Evolutionary conservation across 2,329 filamentous ascomycete species (phyloP).

Genomic region (Neonectria ditissima): DNA sequence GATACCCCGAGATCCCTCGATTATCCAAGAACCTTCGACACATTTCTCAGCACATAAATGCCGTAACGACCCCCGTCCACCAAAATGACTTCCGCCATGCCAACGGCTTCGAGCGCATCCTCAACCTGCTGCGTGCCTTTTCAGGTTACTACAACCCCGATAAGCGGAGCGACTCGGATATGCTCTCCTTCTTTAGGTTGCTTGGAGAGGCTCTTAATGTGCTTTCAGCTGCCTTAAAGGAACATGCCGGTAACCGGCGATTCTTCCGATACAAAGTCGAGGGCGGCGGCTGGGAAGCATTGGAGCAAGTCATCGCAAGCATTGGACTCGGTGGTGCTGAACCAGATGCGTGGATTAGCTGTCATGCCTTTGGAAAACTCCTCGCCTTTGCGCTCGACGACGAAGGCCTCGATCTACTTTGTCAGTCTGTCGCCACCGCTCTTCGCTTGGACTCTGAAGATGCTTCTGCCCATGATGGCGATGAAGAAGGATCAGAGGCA

Average conservation of each 20-base stretch:
- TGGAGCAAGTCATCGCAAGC: conserved; percentile 79
- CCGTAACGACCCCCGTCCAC: conserved; percentile 59
- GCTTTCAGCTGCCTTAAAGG: conserved; percentile 78
- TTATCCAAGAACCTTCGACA: conserved; percentile 70
- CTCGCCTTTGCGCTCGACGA: conserved; percentile 85
- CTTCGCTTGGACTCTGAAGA: conserved; percentile 49
- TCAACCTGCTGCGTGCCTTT: conserved; percentile 76
- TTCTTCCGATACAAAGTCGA: conserved; percentile 85
- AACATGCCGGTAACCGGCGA: conserved; percentile 86
- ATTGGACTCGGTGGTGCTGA: conserved; percentile 74
- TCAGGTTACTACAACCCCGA: conserved; percentile 81
- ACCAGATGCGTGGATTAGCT: conserved; percentile 74
- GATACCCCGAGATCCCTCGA: conserved; percentile 61
- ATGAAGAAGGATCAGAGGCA: conserved; percentile 50
- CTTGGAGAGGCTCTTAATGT: conserved; percentile 79
- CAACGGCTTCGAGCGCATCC: conserved; percentile 79
- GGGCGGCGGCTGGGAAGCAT: conserved; percentile 80
- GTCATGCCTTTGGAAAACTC: conserved; percentile 84
- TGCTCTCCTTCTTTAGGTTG: conserved; percentile 73
- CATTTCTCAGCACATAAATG: conserved; percentile 72
- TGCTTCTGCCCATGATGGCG: conserved; percentile 42
- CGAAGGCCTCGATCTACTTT: conserved; percentile 77
- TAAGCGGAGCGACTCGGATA: conserved; percentile 71
- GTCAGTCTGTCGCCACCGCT: conserved; percentile 61
- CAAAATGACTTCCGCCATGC: conserved; percentile 89